Base-by-base conservation (phyloP, 1,284 basidiomycete species). In the Ceratobasidium sp. region DNA sequence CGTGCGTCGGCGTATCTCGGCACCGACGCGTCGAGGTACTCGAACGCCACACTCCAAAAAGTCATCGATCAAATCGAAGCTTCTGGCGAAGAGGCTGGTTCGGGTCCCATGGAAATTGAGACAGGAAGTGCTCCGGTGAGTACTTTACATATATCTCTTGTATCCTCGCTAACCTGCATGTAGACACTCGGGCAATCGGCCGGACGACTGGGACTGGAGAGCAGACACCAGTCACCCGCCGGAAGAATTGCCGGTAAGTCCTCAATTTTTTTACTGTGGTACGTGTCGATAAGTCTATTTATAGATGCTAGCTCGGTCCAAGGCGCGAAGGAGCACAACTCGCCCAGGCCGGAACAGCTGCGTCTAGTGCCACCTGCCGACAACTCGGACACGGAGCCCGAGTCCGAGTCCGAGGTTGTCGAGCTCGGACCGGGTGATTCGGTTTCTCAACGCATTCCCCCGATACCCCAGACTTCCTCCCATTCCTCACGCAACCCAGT, bases 371-470 rank as follows among this genome's bases (percentile, higher is more conserved):
- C 54, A 20, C 20, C 27, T 4, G 3, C 8, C 54, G 27, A 55
- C 54, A 55, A 27, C 20, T 18, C n/a, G 2, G 54, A n/a, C 27
- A 55, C 54, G 3, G 54, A 55, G 54, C 54, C 54, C 54, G 23
- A 55, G 18, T 55, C 54, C n/a, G 20, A 55, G 30, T 18, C 27
- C 14, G 48, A 54, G 52, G 7, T 33, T 38, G 33, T 69, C 52
- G 50, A 69, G 54, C 50, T 69, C 14, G 67, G 67, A 35, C 67
- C 67, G 2, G 50, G 20, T 12, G 67, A 69, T 33, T 69, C 50
- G 10, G 50, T 69, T 3, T 69, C 67, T 8, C 67, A 69, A 55
- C 50, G 33, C 7, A 48, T 55, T 23, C n/a, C 38, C 23, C 30
- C 23, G 35, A 30, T 10, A 35, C 18, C 27, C 1, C 59, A 3